These are phyloP conservation scores for Ogataea nakhonphanomensis DNA, from an alignment of 805 yeast genomes.

Conservation along the genomic window DNA sequence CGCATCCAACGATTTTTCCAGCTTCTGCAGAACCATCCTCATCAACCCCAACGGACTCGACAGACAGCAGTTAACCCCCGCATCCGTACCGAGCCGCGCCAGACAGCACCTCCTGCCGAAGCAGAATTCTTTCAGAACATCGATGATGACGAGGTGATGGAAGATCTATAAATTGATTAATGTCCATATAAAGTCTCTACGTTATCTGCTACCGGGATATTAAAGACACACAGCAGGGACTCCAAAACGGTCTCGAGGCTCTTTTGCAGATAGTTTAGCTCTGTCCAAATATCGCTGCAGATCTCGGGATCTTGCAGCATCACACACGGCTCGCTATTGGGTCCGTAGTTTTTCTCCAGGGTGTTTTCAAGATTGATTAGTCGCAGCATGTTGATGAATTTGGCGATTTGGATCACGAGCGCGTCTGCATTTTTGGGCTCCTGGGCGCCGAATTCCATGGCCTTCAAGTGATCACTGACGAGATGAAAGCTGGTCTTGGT, in stretches of 20 bases:
- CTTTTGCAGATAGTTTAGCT: slow-evolving; percentile 10
- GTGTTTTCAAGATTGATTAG: slow-evolving; percentile 19
- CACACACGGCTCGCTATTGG: slow-evolving; percentile 19
- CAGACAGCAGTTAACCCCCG: slow-evolving; percentile 8
- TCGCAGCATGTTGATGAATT: slow-evolving; percentile 16
- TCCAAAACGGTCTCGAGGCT: slow-evolving; percentile 12
- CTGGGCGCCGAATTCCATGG: slow-evolving; percentile 15
- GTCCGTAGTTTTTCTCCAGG: slow-evolving; percentile 18
- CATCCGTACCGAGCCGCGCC: slow-evolving; percentile 10
- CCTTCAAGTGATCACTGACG: slow-evolving; percentile 15
- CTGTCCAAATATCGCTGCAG: slow-evolving; percentile 13
- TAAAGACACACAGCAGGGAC: slow-evolving; percentile 3
- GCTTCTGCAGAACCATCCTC: slow-evolving; percentile 23
- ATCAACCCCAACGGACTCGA: slow-evolving; percentile 9
- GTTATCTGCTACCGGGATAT: slow-evolving; percentile 1
- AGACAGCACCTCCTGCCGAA: slow-evolving; percentile 9
- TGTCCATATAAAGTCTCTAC: slow-evolving; percentile 11
- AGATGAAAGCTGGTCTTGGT: slow-evolving; percentile 1
- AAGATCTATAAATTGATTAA: slow-evolving; percentile 23
- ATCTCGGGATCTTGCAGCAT: slow-evolving; percentile 19
- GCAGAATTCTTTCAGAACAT: slow-evolving; percentile 35
- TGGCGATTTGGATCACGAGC: slow-evolving; percentile 11
- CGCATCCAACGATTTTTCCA: slow-evolving; percentile 33
- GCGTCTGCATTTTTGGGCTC: slow-evolving; percentile 1
- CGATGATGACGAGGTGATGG: slow-evolving; percentile 44